Percentiles rank a stretch among this genome's conserved stretches.
Evolutionary conservation across 2,329 filamentous ascomycete species (phyloP).

Genomic region (Rutstroemia sp.): DNA sequence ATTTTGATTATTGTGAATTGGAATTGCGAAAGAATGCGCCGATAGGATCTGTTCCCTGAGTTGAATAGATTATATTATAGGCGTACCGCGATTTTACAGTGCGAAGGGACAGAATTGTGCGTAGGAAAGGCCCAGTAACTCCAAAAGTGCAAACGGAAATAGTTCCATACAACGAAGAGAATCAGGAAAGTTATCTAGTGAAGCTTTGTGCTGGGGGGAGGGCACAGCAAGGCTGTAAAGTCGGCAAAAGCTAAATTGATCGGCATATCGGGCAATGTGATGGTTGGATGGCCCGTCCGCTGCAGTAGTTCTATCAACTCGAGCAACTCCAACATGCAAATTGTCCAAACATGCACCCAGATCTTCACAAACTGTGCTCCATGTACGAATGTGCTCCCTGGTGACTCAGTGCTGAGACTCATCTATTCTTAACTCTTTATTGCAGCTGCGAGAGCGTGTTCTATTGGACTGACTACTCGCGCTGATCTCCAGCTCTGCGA

Average conservation of each 20-base stretch:
- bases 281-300: too few species aligned
- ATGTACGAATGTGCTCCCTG: too few species aligned
- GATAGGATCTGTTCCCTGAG: too few species aligned
- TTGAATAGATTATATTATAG: background rate
- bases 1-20: background rate
- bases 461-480: background rate
- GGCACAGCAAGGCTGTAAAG: background rate
- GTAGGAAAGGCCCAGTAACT: background rate
- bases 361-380: too few species aligned
- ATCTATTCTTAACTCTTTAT: too few species aligned
- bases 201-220: slow-evolving; percentile 4
- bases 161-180: slow-evolving; percentile 1
- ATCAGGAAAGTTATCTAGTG: slow-evolving; percentile 7
- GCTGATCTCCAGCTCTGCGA: too few species aligned
- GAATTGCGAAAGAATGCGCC: slow-evolving; percentile 3
- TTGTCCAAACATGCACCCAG: too few species aligned
- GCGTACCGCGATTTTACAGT: too few species aligned
- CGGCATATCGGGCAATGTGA: background rate
- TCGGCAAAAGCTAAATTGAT: slow-evolving; percentile 1
- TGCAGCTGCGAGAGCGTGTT: too few species aligned
- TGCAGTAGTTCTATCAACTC: too few species aligned
- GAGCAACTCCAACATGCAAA: too few species aligned
- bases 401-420: too few species aligned
- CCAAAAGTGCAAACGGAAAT: background rate
- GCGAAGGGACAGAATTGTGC: background rate